Evolutionary conservation across 164 flowering plant species (phyloP).

Genomic region (Warburgia ugandensis): DNA sequence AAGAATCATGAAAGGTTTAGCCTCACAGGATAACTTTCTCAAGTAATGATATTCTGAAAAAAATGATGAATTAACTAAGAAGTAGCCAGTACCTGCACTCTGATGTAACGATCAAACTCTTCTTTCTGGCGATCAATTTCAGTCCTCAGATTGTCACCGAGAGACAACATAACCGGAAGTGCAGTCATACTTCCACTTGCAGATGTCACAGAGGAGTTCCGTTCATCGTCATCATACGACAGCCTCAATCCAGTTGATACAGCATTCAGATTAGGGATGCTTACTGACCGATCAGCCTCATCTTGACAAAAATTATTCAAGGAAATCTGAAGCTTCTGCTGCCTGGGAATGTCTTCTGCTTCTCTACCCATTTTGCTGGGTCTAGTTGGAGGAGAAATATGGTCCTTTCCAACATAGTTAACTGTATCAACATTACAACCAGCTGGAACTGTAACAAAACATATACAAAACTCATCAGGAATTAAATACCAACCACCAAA

Average conservation of each 20-base stretch:
- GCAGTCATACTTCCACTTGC: constrained; percentile 62
- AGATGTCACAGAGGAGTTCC: constrained; percentile 60
- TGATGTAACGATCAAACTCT: constrained; percentile 64
- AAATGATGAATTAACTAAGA: background rate
- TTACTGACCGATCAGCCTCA: constrained; percentile 45
- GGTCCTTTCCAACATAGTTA: constrained; percentile 55
- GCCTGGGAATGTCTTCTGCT: constrained; percentile 40
- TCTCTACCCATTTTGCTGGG: constrained; percentile 53
- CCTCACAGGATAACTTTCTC: background rate
- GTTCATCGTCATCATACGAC: constrained; percentile 86
- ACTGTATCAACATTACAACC: constrained; percentile 58
- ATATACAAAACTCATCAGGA: background rate
- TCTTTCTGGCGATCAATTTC: constrained; percentile 68
- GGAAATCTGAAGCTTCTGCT: constrained; percentile 64
- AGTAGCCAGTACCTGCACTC: constrained; percentile 46
- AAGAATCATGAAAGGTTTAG: background rate
- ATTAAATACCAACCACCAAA: background rate
- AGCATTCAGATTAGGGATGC: constrained; percentile 42
- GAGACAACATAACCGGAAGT: constrained; percentile 42
- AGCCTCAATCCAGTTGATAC: constrained; percentile 83
- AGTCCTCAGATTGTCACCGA: constrained; percentile 42
- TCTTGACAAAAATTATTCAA: constrained; percentile 46
- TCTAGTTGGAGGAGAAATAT: constrained; percentile 26
- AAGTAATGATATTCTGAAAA: background rate
- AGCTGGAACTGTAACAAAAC: constrained; percentile 39